Evolutionary conservation across 2,329 filamentous ascomycete genomes (phyloP), one percentile per base, ranked within the genome.

Genomic region (Fusarium humuli): DNA sequence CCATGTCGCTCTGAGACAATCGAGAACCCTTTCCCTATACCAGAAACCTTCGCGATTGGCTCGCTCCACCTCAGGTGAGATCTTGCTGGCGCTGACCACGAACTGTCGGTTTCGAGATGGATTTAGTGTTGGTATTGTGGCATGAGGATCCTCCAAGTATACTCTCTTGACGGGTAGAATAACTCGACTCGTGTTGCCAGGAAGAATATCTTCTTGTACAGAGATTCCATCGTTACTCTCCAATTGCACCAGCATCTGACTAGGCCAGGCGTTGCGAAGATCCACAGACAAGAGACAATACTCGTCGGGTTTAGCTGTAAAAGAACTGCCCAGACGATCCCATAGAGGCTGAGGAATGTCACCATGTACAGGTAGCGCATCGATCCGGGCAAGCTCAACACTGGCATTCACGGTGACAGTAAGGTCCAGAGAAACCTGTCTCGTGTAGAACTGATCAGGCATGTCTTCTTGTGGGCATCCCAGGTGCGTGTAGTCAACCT

Each of bases 341-440:
- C 92, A 93, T 1, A 91, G 77, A 6, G 85, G 81, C 30, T 78
- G 79, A 2, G 91, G 91, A 55, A 96, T 88, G 50, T 87, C 84
- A 13, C 88, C 87, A 49, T 89, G 88, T 13, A 97, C 86, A 1
- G 94, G 90, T 34, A 96, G 80, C 20, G 97, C 85, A 75, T 98
- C 94, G 70, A 94, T 90, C 40, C 93, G 87, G 34, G 90, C 86
- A 12, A 98, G 84, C 75, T 98, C 94, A 27, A 98, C 86, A 75
- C 94, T 96, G 6, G 94, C 92, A 76, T 98, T 98, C 49, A 98
- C 95, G 7, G 95, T 98, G 18, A 98, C 88, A 0, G 91, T 93
- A 61, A 98, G 83, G 16, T 94, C 92, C 29, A 97, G 84, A 20
- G 91, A 90, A 18, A 97, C 86, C 76, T 96, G 93, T 41, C 94